Evolutionary conservation across 352 stramenopile genomes (phyloP), one percentile per base, ranked within the genome.

Genomic region (Pythium biforme): DNA sequence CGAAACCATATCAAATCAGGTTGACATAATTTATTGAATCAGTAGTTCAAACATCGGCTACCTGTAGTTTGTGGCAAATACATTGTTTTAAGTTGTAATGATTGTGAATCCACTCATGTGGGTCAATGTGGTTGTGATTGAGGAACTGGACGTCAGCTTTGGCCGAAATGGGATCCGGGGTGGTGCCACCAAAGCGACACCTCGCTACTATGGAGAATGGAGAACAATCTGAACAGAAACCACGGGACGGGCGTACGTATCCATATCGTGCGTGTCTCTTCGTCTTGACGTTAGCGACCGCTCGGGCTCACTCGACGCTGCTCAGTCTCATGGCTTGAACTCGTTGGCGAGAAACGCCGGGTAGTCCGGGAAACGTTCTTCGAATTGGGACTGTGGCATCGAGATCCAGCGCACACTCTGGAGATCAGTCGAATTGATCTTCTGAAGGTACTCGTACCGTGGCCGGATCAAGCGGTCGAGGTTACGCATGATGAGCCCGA

Each of bases 401-500:
- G 62, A 11, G 26, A 88, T 78, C 79, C 79, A 88, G 0, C 34
- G 15, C 27, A 34, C n/a, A 4, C 8, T 12, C 14, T 46, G 37
- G 19, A 63, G 27, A 43, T 66, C 47, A n/a, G 55, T 15, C 19
- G 76, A 62, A 0, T 61, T 23, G 41, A 26, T 62, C 46, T 23
- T 47, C 11, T n/a, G 41, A 45, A 89, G 51, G 15, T 76, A 89
- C 55, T 85, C 47, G 29, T 66, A 77, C n/a, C 80, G 77, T 7
- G 80, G 78, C 3, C 66, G 69, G 8, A 82, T 50, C 43, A 88
- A 59, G 54, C 70, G 59, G 48, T 70, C 72, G 11, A 74, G 54
- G 45, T 37, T 83, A 39, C 80, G 78, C 66, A 74, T 86, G 27
- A 86, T 55, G 40, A 83, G 49, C 11, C 27, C 50, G 14, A 70